These are phyloP conservation scores for Aspergillus brunneoviolaceus DNA, from an alignment of 2,329 filamentous ascomycete genomes.

Conservation along the genomic window DNA sequence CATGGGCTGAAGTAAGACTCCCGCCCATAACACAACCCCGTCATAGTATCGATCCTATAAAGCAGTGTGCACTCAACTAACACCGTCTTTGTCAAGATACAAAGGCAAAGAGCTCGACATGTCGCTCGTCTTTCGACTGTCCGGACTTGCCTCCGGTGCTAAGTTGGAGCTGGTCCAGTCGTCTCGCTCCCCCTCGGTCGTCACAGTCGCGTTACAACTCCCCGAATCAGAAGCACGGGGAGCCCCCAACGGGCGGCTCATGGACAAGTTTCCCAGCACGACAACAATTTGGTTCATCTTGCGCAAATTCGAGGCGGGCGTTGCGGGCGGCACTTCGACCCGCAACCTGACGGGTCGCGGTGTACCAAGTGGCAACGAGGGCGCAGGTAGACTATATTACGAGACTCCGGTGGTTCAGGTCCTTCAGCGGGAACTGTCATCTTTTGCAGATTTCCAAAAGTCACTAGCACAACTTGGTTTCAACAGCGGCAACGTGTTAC, in stretches of 20 bases:
- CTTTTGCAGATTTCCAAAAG: constrained; percentile 82
- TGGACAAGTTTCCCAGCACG: constrained; percentile 83
- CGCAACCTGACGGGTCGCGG: constrained; percentile 84
- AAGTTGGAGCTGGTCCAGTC: constrained; percentile 89
- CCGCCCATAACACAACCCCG: neutral
- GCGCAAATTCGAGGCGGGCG: constrained; percentile 81
- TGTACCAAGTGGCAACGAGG: constrained; percentile 60
- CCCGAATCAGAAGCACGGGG: constrained; percentile 67
- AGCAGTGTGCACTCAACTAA: constrained; percentile 14
- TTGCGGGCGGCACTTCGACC: constrained; percentile 58
- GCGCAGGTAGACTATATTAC: constrained; percentile 78
- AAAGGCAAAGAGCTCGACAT: constrained; percentile 85
- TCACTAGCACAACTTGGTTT: constrained; percentile 83
- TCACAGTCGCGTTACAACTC: constrained; percentile 86
- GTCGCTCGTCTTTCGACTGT: constrained; percentile 77
- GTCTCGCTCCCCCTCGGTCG: constrained; percentile 78
- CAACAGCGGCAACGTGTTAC: constrained; percentile 76
- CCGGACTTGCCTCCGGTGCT: constrained; percentile 78
- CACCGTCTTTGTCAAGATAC: constrained; percentile 52
- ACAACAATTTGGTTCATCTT: constrained; percentile 87
- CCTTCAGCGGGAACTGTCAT: constrained; percentile 74
- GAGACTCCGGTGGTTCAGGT: constrained; percentile 83
- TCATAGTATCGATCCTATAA: neutral
- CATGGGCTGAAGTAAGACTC: constrained; percentile 75
- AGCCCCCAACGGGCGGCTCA: constrained; percentile 65